Evolutionary conservation across 2,329 filamentous ascomycete species (phyloP).

Genomic region (Knufia petricola): DNA sequence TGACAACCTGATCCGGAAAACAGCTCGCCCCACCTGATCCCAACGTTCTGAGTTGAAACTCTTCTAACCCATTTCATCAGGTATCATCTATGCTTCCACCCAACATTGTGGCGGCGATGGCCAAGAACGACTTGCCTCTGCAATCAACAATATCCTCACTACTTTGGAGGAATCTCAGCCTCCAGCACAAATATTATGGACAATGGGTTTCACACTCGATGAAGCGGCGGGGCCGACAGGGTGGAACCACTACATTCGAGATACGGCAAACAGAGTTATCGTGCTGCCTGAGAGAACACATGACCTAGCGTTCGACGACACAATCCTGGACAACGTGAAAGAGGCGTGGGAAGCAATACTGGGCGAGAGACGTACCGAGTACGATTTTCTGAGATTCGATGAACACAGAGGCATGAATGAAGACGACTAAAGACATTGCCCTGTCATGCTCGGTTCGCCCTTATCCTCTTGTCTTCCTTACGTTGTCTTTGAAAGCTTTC

Average conservation of each 20-base stretch:
- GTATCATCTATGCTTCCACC: conserved; percentile 47
- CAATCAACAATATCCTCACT: conserved; percentile 13
- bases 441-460: background rate
- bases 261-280: conserved; percentile 34
- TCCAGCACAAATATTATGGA: conserved; percentile 16
- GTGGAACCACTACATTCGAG: conserved; percentile 11
- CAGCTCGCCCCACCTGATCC: conserved; percentile 11
- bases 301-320: conserved; percentile 67
- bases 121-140: conserved; percentile 13
- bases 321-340: conserved; percentile 55
- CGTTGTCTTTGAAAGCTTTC: too few species aligned
- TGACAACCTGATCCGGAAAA: conserved; percentile 72
- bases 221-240: conserved; percentile 17
- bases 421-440: conserved; percentile 32
- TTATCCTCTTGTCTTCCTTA: background rate
- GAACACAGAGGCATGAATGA: conserved; percentile 56
- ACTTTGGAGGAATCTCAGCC: conserved; percentile 5
- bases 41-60: background rate
- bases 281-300: conserved; percentile 50
- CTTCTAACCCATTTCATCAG: conserved; percentile 29
- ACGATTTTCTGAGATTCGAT: conserved; percentile 66
- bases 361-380: conserved; percentile 40
- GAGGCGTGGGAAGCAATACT: conserved; percentile 59
- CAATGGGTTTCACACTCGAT: conserved; percentile 27
- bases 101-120: background rate